Evolutionary conservation across 2,329 filamentous ascomycete species (phyloP).

Genomic region (Cercospora sp.): DNA sequence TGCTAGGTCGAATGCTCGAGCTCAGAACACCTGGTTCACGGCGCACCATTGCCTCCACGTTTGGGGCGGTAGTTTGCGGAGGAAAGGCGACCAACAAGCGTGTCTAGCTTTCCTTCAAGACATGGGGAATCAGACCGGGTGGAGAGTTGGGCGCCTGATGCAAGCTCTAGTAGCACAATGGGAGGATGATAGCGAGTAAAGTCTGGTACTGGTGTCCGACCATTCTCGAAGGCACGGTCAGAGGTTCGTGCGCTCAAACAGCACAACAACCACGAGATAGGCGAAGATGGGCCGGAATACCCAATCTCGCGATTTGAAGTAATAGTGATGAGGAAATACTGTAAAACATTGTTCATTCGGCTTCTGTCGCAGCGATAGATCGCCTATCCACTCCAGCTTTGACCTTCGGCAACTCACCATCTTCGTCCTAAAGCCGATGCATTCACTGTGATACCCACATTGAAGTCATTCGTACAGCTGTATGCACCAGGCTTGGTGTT

Average conservation of each 20-base stretch:
- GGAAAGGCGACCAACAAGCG: slow-evolving; percentile 16
- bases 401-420: neutral
- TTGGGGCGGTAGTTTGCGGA: slow-evolving; percentile 20
- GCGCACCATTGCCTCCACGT: slow-evolving; percentile 26
- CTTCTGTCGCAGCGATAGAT: neutral
- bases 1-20: slow-evolving; percentile 20
- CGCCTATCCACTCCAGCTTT: neutral
- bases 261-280: neutral
- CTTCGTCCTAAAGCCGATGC: neutral
- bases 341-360: neutral
- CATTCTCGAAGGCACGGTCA: neutral
- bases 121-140: slow-evolving; percentile 9
- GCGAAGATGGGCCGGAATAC: neutral
- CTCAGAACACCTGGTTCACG: slow-evolving; percentile 27
- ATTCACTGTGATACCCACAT: neutral
- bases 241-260: neutral
- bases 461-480: neutral
- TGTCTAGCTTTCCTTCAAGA: neutral
- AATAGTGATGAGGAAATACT: neutral
- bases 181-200: slow-evolving; percentile 17
- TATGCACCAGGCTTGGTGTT: neutral
- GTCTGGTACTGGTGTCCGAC: neutral
- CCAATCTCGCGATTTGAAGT: neutral
- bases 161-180: slow-evolving; percentile 17
- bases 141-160: slow-evolving; percentile 16